These are phyloP conservation scores for Colletotrichum sp. DNA, from an alignment of 2,329 filamentous ascomycete species.

Conservation along the genomic window DNA sequence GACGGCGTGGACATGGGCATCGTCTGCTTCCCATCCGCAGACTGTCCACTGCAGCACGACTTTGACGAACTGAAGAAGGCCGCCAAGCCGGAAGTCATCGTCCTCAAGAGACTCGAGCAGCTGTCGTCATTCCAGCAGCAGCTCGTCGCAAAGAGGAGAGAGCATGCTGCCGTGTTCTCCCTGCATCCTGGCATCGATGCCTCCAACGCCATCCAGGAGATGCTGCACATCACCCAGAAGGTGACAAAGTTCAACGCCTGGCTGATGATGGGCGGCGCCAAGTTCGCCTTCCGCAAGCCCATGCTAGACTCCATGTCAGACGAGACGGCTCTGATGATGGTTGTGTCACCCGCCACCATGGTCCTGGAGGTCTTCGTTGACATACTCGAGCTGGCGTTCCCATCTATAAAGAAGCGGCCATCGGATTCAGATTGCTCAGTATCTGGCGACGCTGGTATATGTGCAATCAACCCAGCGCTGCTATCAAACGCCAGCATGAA, in stretches of 20 bases:
- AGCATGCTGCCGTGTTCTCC: neutral
- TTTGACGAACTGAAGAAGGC: neutral
- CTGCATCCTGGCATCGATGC: neutral
- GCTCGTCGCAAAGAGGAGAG: neutral
- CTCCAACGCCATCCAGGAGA: neutral
- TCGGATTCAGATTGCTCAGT: neutral
- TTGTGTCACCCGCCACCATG: neutral
- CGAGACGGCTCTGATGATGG: conserved; percentile 7
- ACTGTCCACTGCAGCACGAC: neutral
- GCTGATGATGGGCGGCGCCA: neutral
- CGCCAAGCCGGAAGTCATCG: neutral
- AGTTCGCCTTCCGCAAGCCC: conserved; percentile 1
- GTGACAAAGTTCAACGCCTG: neutral
- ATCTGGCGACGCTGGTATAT: neutral
- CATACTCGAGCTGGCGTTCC: neutral
- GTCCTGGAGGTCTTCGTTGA: conserved; percentile 5
- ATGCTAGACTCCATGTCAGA: conserved; percentile 6
- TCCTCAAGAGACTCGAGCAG: neutral
- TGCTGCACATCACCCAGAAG: conserved; percentile 2
- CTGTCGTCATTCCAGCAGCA: neutral
- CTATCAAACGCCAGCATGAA: neutral
- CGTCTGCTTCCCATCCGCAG: neutral
- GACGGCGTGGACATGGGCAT: neutral
- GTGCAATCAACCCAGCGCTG: neutral
- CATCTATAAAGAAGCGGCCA: neutral